Percentiles rank a stretch among this genome's conserved stretches.
Evolutionary conservation across 345 rosid species (phyloP).

Genomic region (Hirschfeldia incana): DNA sequence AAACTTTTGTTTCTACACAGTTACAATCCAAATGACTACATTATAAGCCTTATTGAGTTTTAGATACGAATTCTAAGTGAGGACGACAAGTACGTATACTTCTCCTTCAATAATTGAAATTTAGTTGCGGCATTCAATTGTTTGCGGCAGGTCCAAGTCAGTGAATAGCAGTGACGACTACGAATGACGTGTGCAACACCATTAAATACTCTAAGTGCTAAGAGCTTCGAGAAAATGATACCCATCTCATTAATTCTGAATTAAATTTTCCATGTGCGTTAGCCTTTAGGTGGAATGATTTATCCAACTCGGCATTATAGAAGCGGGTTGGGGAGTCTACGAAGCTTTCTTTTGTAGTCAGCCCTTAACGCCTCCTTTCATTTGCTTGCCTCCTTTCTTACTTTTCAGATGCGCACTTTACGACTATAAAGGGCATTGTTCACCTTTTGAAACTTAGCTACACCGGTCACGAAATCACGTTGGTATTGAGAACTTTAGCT

Average conservation of each 20-base stretch:
- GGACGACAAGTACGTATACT: not conserved
- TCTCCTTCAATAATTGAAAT: constrained; percentile 3
- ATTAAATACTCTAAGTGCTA: not conserved
- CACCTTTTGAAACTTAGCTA: no score
- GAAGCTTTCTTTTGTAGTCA: no score
- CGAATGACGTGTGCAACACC: constrained; percentile 14
- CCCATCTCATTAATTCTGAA: constrained; percentile 23
- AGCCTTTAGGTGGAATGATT: constrained; percentile 26
- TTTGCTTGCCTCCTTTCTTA: no score
- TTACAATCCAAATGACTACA: not conserved
- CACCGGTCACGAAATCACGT: no score
- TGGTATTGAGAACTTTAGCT: no score
- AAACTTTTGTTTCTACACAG: not conserved
- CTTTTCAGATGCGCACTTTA: no score
- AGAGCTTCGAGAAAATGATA: not conserved
- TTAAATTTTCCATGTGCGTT: constrained; percentile 28
- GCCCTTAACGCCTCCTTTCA: no score
- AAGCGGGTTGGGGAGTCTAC: no score
- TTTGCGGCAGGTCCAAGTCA: constrained; percentile 24
- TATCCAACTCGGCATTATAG: not conserved
- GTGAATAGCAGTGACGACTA: constrained; percentile 26
- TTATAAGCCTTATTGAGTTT: not conserved
- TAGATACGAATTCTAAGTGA: not conserved
- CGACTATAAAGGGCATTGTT: no score
- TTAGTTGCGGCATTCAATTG: constrained; percentile 27